Evolutionary conservation across 73 alveolate genomes (phyloP).

Genomic region (Tetrahymena borealis): DNA sequence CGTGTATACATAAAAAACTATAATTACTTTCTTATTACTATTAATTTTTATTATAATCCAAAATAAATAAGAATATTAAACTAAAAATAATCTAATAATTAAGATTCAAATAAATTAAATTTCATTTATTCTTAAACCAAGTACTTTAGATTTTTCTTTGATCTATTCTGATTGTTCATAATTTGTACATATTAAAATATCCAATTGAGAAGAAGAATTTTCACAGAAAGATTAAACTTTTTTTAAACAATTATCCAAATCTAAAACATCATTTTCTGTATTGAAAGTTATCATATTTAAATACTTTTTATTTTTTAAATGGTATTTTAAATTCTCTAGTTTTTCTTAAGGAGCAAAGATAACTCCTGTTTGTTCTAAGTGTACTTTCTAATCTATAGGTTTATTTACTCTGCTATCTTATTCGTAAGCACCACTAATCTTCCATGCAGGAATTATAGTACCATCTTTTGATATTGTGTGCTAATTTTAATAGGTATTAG

Average conservation of each 20-base stretch:
- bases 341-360: not conserved
- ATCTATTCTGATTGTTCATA: not conserved
- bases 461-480: not conserved
- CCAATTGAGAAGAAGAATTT: not conserved
- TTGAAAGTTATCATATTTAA: not conserved
- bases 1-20: no score
- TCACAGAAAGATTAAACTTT: not conserved
- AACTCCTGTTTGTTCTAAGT: not conserved
- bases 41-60: no score
- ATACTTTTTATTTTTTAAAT: not conserved
- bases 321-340: not conserved
- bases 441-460: not conserved
- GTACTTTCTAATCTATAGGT: not conserved
- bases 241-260: not conserved
- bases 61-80: no score
- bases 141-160: not conserved
- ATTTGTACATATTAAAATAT: not conserved
- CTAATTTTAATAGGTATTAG: slow-evolving; percentile 6
- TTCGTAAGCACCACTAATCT: not conserved
- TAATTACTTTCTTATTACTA: no score
- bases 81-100: not conserved
- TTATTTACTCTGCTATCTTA: not conserved
- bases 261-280: not conserved
- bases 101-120: not conserved
- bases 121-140: not conserved